Base-by-base conservation (phyloP, 257 asterid species). In the Lavandula angustifolia region DNA sequence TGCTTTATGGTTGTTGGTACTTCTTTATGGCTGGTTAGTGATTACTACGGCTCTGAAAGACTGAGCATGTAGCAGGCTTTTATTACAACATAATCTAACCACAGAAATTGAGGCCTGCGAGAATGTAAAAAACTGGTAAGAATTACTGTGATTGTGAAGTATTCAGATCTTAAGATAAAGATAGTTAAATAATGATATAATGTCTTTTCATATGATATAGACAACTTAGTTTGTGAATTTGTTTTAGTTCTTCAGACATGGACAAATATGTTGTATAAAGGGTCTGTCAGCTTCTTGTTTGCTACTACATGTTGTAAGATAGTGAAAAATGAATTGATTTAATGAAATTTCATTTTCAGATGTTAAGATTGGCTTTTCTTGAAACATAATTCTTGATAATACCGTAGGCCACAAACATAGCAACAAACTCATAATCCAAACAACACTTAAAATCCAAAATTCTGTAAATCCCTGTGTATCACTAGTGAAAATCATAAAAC, bases 1-100 rank as follows among this genome's bases (percentile, higher is more conserved):
- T 85, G 84, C 91, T 76, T 76, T 60, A 66, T 66, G 78, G 83
- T 79, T 73, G 87, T 79, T 79, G 91, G 67, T 42, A 12, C 53
- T 41, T 60, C 51, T 86, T 86, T 77, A 84, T 88, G 75, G 84
- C 68, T 75, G 88, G 71, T 74, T 66, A 64, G 70, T 73, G 88
- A 74, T 74, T 66, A 64, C 67, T 71, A 70, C 69, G 73, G 38
- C 46, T 70, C 58, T 40, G 35, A 44, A 63, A 9, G 16, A 49
- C 76, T 35, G 32, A 29, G 54, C 51, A 31, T 50, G 42, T 69
- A 13, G 12, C 74, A 60, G 49, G 16, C 47, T 66, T 57, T 70
- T 56, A 38, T 29, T 38, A n/a, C 49, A 35, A 59, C 31, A 52
- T 50, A 17, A 13, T 52, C 16, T 29, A 40, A 35, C 61, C 62